A percentile compares a stretch with the other conserved stretches of the same genome.
Evolutionary conservation across 2,329 filamentous ascomycete species (phyloP).

Genomic region (Elsinoe perseae): DNA sequence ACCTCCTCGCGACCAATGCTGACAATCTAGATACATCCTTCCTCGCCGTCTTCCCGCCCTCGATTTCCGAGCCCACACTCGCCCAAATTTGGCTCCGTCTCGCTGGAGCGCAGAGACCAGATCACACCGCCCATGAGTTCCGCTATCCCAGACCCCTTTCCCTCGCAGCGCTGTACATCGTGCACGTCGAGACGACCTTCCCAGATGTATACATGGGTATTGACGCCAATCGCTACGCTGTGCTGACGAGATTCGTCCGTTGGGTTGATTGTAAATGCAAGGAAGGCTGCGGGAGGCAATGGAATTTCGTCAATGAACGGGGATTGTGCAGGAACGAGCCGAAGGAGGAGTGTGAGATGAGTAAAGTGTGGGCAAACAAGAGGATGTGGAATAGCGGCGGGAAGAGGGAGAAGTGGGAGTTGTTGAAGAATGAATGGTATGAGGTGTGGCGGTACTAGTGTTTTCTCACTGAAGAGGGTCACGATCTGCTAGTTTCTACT

Average conservation of each 20-base stretch:
- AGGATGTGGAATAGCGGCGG: neutral
- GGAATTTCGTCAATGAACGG: conserved; percentile 8
- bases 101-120: neutral
- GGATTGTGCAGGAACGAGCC: neutral
- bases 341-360: neutral
- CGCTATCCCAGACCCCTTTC: neutral
- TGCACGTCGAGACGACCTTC: neutral
- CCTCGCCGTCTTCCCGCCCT: neutral
- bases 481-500: neutral
- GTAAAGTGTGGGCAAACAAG: neutral
- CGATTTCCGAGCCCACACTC: neutral
- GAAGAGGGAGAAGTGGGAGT: neutral
- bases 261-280: neutral
- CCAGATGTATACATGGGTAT: neutral
- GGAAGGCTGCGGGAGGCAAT: neutral
- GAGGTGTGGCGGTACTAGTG: neutral
- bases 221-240: neutral
- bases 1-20: neutral
- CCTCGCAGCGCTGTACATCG: conserved; percentile 1
- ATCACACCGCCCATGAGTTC: neutral
- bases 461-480: neutral
- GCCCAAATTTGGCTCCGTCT: neutral
- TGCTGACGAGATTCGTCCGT: neutral
- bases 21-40: neutral
- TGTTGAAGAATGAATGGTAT: neutral